Conservation (phyloP, 371 early-diverging fungal genomes). For the Lichtheimia corymbifera region DNA sequence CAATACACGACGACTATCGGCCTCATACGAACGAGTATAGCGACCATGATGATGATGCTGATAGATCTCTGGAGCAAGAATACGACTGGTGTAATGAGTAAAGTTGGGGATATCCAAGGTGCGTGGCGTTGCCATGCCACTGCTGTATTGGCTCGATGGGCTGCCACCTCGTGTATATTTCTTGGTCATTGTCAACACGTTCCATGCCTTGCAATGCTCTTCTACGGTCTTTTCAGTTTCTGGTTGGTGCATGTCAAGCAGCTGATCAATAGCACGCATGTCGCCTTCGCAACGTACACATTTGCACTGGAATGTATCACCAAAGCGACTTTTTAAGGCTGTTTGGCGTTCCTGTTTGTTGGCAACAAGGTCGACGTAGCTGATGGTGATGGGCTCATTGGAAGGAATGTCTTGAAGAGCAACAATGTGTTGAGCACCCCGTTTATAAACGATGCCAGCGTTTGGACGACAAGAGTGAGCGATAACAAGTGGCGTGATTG, state of each 20-base stretch:
- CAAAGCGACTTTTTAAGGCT: conserved; percentile 46
- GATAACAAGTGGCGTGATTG: conserved; percentile 68
- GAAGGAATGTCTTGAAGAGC: conserved; percentile 61
- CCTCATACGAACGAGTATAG: not conserved
- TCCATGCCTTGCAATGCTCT: conserved; percentile 32
- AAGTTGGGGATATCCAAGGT: conserved; percentile 31
- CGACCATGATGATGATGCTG: conserved; percentile 9
- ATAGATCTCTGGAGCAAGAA: conserved; percentile 34
- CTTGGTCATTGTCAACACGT: conserved; percentile 31
- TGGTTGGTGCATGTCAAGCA: conserved; percentile 8
- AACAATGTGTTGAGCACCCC: conserved; percentile 46
- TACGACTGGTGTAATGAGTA: conserved; percentile 34
- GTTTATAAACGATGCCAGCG: conserved; percentile 58
- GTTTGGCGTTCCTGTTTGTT: conserved; percentile 54
- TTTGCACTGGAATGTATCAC: conserved; percentile 26
- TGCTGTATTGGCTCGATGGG: not conserved
- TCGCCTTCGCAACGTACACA: conserved; percentile 35
- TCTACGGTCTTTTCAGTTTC: not conserved
- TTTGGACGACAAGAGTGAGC: conserved; percentile 88
- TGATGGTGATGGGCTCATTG: conserved; percentile 74
- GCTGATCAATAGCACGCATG: conserved; percentile 14
- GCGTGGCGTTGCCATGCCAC: conserved; percentile 19
- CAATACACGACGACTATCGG: conserved; percentile 9
- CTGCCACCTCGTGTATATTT: conserved; percentile 12
- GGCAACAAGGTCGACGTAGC: conserved; percentile 71